phyloP scores from a whole-genome alignment of 768 basidiomycete genomes.

The Boletus reticuloceps region DNA sequence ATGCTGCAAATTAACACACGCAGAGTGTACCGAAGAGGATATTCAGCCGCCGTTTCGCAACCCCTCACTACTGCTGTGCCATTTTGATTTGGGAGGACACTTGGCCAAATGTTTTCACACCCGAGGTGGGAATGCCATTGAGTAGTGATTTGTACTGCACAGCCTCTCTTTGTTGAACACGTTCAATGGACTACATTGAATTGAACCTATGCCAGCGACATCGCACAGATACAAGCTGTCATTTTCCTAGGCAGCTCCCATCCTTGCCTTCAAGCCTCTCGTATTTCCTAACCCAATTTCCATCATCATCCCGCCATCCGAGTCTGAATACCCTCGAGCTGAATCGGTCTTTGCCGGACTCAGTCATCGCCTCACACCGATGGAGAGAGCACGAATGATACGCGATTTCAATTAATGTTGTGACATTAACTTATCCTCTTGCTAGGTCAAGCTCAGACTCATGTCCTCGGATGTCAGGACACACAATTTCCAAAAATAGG shows the following conservation, averaged over 20 bases:
- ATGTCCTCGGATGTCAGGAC: conserved; percentile 22
- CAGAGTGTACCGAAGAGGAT: too few species aligned
- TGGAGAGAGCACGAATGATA: conserved; percentile 10
- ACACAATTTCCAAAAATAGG: conserved; percentile 12
- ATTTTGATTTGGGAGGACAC: too few species aligned
- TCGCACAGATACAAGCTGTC: background rate
- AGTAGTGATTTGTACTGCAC: background rate
- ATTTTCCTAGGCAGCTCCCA: background rate
- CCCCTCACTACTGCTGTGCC: too few species aligned
- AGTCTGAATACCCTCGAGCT: conserved; percentile 14
- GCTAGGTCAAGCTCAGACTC: background rate
- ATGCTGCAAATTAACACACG: too few species aligned
- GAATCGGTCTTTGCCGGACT: conserved; percentile 5
- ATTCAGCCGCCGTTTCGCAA: too few species aligned
- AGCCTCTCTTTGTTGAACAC: background rate
- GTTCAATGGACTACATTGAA: too few species aligned
- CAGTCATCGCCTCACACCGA: conserved; percentile 4
- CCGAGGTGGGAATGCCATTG: too few species aligned
- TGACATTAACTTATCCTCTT: conserved; percentile 18
- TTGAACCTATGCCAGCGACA: background rate
- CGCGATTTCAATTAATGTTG: conserved; percentile 11
- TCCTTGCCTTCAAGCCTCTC: background rate
- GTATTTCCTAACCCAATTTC: background rate
- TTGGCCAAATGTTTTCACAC: too few species aligned
- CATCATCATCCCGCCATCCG: conserved; percentile 5